Conservation (phyloP, 768 basidiomycete genomes). For the Lactarius quietus region DNA sequence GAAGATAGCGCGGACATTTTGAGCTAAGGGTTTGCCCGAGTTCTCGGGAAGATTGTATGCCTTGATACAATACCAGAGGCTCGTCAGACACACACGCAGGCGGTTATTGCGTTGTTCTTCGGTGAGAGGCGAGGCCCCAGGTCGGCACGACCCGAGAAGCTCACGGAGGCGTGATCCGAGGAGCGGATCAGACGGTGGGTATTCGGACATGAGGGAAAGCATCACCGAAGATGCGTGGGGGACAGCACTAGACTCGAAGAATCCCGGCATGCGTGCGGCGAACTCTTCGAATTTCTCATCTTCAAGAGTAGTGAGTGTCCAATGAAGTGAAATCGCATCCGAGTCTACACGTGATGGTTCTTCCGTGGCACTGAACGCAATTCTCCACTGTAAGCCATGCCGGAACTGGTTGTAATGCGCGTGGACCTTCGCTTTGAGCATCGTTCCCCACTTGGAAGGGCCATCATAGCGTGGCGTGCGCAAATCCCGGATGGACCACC, state of each 20-base stretch:
- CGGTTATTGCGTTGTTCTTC: not conserved
- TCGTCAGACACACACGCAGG: not conserved
- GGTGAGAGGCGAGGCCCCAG: not conserved
- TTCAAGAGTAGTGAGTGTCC: no score
- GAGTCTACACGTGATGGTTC: not conserved
- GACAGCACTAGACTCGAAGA: no score
- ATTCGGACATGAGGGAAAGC: no score
- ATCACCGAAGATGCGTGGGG: no score
- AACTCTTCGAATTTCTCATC: no score
- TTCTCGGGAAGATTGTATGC: not conserved
- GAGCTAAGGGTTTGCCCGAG: not conserved
- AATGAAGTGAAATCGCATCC: no score
- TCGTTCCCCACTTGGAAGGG: not conserved
- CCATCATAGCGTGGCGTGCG: not conserved
- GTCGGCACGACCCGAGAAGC: not conserved
- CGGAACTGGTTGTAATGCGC: not conserved
- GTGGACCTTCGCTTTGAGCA: not conserved
- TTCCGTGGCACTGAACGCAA: not conserved
- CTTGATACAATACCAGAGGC: not conserved
- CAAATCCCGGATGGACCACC: not conserved
- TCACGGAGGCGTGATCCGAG: no score
- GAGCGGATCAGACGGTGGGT: no score
- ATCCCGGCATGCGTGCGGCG: no score
- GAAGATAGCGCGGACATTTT: not conserved
- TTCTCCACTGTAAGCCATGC: not conserved